Evolutionary conservation across 78 protist species (phyloP).

Genomic region (Polysphondylium violaceum): DNA sequence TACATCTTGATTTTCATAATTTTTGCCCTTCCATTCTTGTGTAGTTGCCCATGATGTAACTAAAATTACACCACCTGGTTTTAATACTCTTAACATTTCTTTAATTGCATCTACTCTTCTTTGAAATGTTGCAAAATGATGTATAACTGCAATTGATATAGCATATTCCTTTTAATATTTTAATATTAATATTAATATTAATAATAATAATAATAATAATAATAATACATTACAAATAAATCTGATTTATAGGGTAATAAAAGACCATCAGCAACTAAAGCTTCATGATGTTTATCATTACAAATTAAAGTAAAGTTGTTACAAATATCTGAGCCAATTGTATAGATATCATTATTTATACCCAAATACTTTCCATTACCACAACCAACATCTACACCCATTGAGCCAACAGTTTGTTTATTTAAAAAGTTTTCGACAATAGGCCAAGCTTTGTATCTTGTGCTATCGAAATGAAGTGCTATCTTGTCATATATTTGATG

Average conservation of each 20-base stretch:
- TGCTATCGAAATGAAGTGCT: constrained; percentile 77
- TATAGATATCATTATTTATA: constrained; percentile 31
- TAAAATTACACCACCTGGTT: constrained; percentile 45
- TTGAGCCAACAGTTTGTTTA: neutral
- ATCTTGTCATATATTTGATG: constrained; percentile 76
- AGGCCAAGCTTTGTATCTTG: constrained; percentile 86
- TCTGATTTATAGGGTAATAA: constrained; percentile 42
- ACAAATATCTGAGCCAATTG: constrained; percentile 82
- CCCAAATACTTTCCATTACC: constrained; percentile 85
- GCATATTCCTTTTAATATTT: constrained; percentile 20
- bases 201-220: neutral
- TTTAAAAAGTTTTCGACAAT: constrained; percentile 68
- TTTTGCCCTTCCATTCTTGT: constrained; percentile 80
- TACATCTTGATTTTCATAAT: constrained; percentile 75
- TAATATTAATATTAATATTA: neutral
- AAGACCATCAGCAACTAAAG: constrained; percentile 70
- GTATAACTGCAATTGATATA: constrained; percentile 86
- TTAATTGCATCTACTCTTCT: constrained; percentile 73
- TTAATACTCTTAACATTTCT: constrained; percentile 70
- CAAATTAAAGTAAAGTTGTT: constrained; percentile 63
- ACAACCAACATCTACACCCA: constrained; percentile 83
- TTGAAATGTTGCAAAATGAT: constrained; percentile 83
- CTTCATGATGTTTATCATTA: constrained; percentile 31
- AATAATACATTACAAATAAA: constrained; percentile 3
- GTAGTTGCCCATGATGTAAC: constrained; percentile 80